phyloP scores from a whole-genome alignment of 306 rosid genomes.

The Cucumis melo region DNA sequence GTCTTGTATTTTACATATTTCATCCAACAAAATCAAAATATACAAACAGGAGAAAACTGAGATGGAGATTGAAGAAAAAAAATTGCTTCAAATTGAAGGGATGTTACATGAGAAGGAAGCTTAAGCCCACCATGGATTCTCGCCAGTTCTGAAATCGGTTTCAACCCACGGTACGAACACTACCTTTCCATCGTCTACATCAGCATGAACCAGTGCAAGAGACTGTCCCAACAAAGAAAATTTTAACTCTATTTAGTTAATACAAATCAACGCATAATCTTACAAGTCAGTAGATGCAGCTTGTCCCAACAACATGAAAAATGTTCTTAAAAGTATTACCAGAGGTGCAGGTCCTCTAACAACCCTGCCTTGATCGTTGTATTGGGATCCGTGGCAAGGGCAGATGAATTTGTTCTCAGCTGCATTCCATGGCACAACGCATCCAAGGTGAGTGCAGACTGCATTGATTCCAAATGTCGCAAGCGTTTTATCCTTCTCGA shows the following conservation, averaged over 20 bases:
- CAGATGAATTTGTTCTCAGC: conserved; percentile 91
- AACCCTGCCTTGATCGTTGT: conserved; percentile 82
- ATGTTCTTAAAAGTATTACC: conserved; percentile 23
- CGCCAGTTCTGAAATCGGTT: conserved; percentile 91
- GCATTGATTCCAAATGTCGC: conserved; percentile 91
- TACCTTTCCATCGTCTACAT: conserved; percentile 63
- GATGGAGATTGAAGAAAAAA: not conserved
- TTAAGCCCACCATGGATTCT: conserved; percentile 79
- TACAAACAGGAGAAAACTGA: not conserved
- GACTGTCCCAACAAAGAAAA: conserved; percentile 37
- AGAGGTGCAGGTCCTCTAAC: conserved; percentile 98
- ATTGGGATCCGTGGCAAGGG: conserved; percentile 98
- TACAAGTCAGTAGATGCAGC: not conserved
- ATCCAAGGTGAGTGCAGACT: conserved; percentile 97
- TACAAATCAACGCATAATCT: not conserved
- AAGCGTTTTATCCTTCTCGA: conserved; percentile 70
- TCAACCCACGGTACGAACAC: conserved; percentile 87
- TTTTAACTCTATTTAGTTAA: not conserved
- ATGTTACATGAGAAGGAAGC: conserved; percentile 15
- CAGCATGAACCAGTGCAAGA: conserved; percentile 67
- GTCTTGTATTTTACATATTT: not conserved
- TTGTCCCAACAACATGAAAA: not conserved
- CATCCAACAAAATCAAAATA: not conserved
- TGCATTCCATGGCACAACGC: conserved; percentile 80
- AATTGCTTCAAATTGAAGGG: not conserved